These are phyloP conservation scores for Penicillium carneum DNA, from an alignment of 2,329 filamentous ascomycete species.

Conservation along the genomic window DNA sequence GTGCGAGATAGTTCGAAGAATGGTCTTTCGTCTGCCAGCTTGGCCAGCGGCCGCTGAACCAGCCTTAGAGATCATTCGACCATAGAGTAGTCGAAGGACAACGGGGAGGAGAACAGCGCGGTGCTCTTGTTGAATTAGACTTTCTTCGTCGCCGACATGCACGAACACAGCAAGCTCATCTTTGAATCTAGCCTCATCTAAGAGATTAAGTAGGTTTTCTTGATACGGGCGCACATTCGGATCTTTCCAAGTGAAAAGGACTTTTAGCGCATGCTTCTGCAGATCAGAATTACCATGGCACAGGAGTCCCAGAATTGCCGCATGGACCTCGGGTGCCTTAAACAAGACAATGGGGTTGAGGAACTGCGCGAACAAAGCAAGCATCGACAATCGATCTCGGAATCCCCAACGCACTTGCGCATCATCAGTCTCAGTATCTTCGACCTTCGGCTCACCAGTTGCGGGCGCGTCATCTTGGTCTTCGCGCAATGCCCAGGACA, in stretches of 20 bases:
- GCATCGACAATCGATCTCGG: conserved; percentile 79
- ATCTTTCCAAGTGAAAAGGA: conserved; percentile 87
- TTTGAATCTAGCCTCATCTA: conserved; percentile 90
- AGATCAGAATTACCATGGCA: conserved; percentile 89
- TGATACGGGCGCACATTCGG: conserved; percentile 77
- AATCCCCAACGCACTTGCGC: conserved; percentile 52
- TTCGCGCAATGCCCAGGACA: conserved; percentile 75
- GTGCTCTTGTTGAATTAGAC: conserved; percentile 76
- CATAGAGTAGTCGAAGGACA: conserved; percentile 85
- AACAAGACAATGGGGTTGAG: conserved; percentile 84
- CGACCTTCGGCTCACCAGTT: conserved; percentile 24
- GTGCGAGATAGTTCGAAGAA: conserved; percentile 79
- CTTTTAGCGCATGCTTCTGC: conserved; percentile 83
- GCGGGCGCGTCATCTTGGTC: conserved; percentile 50
- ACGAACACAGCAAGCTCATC: conserved; percentile 92
- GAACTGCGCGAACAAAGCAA: conserved; percentile 83
- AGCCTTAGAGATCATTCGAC: conserved; percentile 82
- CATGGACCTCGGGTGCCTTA: conserved; percentile 76
- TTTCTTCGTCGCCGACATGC: conserved; percentile 69
- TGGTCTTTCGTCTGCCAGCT: conserved; percentile 74
- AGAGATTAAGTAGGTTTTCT: conserved; percentile 82
- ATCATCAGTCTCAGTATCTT: conserved; percentile 28
- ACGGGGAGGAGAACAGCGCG: conserved; percentile 80
- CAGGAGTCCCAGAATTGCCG: conserved; percentile 75
- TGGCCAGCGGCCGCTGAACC: conserved; percentile 71